These are phyloP conservation scores for Termitomyces sp. DNA, from an alignment of 768 basidiomycete species.

Conservation along the genomic window DNA sequence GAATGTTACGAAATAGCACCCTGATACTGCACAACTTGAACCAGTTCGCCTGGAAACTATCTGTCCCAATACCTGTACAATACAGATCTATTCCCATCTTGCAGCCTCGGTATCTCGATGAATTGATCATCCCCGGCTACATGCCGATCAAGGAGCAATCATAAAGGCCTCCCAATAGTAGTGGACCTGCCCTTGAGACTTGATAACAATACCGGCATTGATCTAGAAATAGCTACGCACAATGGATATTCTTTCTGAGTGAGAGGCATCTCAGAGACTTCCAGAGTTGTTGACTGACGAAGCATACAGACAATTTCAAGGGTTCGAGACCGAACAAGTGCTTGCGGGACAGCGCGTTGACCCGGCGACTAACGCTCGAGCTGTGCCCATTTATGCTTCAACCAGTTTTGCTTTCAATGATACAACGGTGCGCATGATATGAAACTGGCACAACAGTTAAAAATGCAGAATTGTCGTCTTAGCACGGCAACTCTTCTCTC, in stretches of 20 bases:
- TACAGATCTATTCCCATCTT: no score
- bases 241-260: background rate
- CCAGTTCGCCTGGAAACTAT: no score
- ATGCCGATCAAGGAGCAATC: no score
- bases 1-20: no score
- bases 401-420: constrained; percentile 50
- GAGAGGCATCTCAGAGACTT: background rate
- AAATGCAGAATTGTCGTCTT: background rate
- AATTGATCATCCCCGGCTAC: no score
- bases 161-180: no score
- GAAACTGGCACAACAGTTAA: background rate
- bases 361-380: constrained; percentile 43
- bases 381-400: constrained; percentile 51
- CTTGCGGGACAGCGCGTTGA: constrained; percentile 52
- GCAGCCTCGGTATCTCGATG: no score
- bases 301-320: background rate
- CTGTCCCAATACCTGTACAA: no score
- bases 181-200: no score
- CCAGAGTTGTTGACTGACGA: background rate
- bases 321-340: constrained; percentile 52
- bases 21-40: no score
- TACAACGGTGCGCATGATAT: constrained; percentile 26
- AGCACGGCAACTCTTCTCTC: constrained; percentile 30
- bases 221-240: no score
- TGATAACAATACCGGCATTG: no score